Conservation (phyloP, 164 flowering plant species). For the Umbilicus rupestris region DNA sequence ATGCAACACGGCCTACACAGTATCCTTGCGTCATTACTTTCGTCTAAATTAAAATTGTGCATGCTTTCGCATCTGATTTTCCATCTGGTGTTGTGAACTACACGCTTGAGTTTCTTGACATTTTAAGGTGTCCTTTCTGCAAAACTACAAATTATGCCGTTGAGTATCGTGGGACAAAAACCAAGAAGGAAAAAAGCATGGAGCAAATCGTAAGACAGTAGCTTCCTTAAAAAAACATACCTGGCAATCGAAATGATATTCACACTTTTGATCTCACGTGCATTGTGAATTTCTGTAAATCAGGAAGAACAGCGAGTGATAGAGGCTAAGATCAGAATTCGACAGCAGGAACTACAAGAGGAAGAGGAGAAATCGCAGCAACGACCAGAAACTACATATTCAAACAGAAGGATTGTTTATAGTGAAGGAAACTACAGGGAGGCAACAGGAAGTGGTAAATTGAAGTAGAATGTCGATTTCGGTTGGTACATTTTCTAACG, state of each 20-base stretch:
- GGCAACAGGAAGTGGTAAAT: conserved; percentile 27
- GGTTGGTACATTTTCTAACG: neutral
- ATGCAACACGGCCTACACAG: conserved; percentile 92
- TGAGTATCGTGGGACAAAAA: conserved; percentile 83
- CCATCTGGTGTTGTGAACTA: too few relatives aligned
- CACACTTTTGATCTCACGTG: neutral
- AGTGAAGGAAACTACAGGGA: conserved; percentile 41
- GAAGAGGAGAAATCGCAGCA: conserved; percentile 71
- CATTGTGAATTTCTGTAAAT: conserved; percentile 1
- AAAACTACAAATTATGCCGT: conserved; percentile 91
- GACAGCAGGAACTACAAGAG: conserved; percentile 73
- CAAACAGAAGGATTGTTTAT: conserved; percentile 24
- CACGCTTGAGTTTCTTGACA: conserved; percentile 28
- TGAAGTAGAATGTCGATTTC: neutral
- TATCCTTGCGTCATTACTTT: conserved; percentile 40
- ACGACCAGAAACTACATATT: conserved; percentile 38
- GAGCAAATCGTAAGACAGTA: conserved; percentile 75
- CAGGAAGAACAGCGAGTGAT: conserved; percentile 97
- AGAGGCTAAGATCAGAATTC: conserved; percentile 93
- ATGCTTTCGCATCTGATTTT: too few relatives aligned
- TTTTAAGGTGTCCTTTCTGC: conserved; percentile 82
- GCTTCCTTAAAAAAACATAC: neutral
- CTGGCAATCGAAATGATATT: neutral
- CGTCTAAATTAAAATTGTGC: too few relatives aligned
- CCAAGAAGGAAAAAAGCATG: conserved; percentile 82